A percentile compares a stretch with the other conserved stretches of the same genome.
Evolutionary conservation across 2,329 filamentous ascomycete species (phyloP).

Genomic region (Exophiala spinifera): DNA sequence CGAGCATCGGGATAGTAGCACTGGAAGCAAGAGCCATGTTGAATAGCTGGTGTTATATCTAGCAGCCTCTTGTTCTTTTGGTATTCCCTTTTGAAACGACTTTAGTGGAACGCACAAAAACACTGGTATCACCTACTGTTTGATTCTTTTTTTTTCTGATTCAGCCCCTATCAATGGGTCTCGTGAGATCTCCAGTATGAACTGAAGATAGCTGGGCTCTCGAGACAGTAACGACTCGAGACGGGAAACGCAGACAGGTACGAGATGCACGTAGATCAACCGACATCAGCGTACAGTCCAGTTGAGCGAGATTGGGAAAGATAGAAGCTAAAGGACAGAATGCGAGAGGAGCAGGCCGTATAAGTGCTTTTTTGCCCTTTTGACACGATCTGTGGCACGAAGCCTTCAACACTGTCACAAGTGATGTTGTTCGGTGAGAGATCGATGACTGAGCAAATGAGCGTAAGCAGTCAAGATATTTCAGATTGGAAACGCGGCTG

Average conservation of each 20-base stretch:
- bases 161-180: constrained; percentile 43
- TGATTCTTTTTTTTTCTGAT: constrained; percentile 5
- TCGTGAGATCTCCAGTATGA: constrained; percentile 53
- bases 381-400: constrained; percentile 4
- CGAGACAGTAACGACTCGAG: constrained; percentile 56
- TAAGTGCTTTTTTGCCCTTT: neutral
- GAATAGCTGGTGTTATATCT: constrained; percentile 10
- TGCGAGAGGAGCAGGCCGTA: neutral
- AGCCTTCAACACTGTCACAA: constrained; percentile 7
- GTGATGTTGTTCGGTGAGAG: neutral
- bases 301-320: constrained; percentile 3
- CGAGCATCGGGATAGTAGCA: constrained; percentile 25
- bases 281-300: constrained; percentile 48
- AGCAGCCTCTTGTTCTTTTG: constrained; percentile 12
- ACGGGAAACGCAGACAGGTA: constrained; percentile 53
- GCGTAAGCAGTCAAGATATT: constrained; percentile 2
- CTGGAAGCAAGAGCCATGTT: constrained; percentile 28
- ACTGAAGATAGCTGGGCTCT: constrained; percentile 56
- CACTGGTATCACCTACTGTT: constrained; percentile 25
- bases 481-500: constrained; percentile 4
- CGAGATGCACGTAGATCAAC: constrained; percentile 56
- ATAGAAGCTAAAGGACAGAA: neutral
- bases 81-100: constrained; percentile 1
- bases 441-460: neutral
- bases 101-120: constrained; percentile 21